A percentile compares a stretch with the other conserved stretches of the same genome.
phyloP scores from a whole-genome alignment of 495 filamentous ascomycete species.

The Neurospora hispaniola region DNA sequence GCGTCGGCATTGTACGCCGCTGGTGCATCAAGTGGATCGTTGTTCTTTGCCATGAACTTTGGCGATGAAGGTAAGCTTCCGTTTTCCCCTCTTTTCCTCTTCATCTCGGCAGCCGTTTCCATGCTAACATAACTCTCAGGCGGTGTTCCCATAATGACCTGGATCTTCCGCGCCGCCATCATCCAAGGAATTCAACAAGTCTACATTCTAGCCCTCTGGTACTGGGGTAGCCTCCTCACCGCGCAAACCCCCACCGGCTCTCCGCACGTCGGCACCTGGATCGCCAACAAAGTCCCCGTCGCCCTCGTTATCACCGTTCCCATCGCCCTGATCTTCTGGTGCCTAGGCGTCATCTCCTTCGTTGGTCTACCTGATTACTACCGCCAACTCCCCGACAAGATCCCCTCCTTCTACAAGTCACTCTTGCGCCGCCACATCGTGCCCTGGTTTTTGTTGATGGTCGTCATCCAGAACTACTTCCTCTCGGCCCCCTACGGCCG shows the following conservation, averaged over 20 bases:
- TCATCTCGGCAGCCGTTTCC: not conserved
- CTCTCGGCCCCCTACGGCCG: constrained; percentile 48
- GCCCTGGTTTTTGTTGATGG: constrained; percentile 46
- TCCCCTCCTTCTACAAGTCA: constrained; percentile 49
- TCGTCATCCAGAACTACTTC: constrained; percentile 56
- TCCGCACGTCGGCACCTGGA: constrained; percentile 5
- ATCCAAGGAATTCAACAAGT: constrained; percentile 56
- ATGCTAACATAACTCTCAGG: constrained; percentile 10
- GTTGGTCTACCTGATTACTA: constrained; percentile 55
- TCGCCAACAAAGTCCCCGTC: constrained; percentile 19
- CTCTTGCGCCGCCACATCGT: constrained; percentile 49
- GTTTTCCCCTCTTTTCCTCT: not conserved
- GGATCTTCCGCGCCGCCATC: constrained; percentile 51
- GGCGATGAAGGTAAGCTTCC: constrained; percentile 38
- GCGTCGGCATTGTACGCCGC: constrained; percentile 48
- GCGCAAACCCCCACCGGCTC: constrained; percentile 1
- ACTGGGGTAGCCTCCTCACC: constrained; percentile 44
- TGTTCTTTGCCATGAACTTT: constrained; percentile 60
- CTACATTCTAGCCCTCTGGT: constrained; percentile 51
- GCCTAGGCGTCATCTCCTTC: constrained; percentile 39
- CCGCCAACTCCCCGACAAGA: constrained; percentile 53
- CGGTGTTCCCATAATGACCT: constrained; percentile 47
- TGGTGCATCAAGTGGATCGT: constrained; percentile 47
- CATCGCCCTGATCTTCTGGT: constrained; percentile 40
- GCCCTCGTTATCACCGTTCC: constrained; percentile 38